These are phyloP conservation scores for Bassia scoparia DNA, from an alignment of 148 eudicot genomes.

Conservation along the genomic window DNA sequence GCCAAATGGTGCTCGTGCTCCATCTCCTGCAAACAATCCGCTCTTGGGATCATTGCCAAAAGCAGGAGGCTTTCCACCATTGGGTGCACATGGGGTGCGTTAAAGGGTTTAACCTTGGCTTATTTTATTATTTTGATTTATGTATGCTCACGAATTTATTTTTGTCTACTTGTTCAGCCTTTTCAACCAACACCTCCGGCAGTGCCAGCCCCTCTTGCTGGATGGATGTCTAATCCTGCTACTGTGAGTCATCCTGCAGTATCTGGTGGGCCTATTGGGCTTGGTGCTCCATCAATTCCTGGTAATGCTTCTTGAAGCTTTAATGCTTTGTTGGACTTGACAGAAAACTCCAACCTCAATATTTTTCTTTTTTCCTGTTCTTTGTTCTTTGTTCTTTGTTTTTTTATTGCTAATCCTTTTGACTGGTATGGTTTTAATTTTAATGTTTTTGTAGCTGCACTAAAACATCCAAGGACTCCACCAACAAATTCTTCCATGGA, in stretches of 20 bases:
- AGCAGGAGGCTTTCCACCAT: conserved; percentile 82
- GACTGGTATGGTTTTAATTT: neutral
- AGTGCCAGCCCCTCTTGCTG: conserved; percentile 73
- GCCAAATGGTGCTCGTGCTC: conserved; percentile 64
- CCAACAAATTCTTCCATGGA: conserved; percentile 71
- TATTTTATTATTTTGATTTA: conserved; percentile 15
- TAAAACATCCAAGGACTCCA: conserved; percentile 89
- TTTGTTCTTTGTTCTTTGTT: neutral
- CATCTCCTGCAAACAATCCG: conserved; percentile 52
- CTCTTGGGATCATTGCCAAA: conserved; percentile 62
- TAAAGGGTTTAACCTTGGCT: conserved; percentile 5
- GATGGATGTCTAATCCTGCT: conserved; percentile 94
- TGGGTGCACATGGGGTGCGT: conserved; percentile 89
- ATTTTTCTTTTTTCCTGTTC: neutral
- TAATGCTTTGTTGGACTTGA: neutral
- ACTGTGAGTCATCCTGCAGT: conserved; percentile 61
- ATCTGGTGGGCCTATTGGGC: conserved; percentile 76
- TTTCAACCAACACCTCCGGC: conserved; percentile 69
- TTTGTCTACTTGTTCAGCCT: conserved; percentile 44
- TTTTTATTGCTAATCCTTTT: neutral
- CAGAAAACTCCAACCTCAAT: neutral
- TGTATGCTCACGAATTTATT: neutral
- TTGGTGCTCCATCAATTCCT: conserved; percentile 73
- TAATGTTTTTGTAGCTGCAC: conserved; percentile 47
- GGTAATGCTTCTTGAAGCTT: conserved; percentile 34